Evolutionary conservation across 768 basidiomycete species (phyloP), one percentile per base, ranked within the genome.

Genomic region (Termitomyces sp.): DNA sequence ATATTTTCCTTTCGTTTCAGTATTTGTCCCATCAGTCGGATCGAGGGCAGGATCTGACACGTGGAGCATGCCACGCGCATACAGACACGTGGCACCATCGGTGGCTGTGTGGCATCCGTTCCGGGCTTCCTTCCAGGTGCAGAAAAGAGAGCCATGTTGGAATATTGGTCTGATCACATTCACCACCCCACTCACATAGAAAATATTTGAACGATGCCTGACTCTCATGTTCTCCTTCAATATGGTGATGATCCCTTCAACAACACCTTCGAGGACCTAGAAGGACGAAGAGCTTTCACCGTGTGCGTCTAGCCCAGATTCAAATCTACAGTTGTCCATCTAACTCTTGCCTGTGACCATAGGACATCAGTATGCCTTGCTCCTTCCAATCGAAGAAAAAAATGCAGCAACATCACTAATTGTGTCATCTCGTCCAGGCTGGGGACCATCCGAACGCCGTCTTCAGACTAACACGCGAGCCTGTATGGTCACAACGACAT

Each of bases 401-500:
- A 48, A n/a, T 22, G 40, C 6, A 30, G 49, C 16, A 32, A 5
- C 35, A 36, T 49, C 10, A n/a, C 50, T 55, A 35, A 55, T 46
- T 28, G 38, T 14, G 30, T 24, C 47, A 45, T 47, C 32, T 26
- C 28, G 8, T 20, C 20, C 59, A 87, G 85, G 84, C 79, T 49
- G 80, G 78, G 20, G 73, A 77, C 57, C 75, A 72, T 51, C 84
- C 86, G 22, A 88, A 87, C 69, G 70, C 79, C 28, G 77, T 90
- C 59, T 76, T 89, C 59, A 79, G 83, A 60, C 72, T 91, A 54
- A 77, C 79, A 42, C 82, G 90, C 18, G 87, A 91, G 64, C 69
- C 76, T 0, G 75, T 73, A 22, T 91, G 90, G 89, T 75, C 82
- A 24, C 78, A 83, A 63, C 84, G 83, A 56, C 84, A 89, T 65